phyloP scores from a whole-genome alignment of 202 grass and related monocot genomes.

The Saccharum hybrid region DNA sequence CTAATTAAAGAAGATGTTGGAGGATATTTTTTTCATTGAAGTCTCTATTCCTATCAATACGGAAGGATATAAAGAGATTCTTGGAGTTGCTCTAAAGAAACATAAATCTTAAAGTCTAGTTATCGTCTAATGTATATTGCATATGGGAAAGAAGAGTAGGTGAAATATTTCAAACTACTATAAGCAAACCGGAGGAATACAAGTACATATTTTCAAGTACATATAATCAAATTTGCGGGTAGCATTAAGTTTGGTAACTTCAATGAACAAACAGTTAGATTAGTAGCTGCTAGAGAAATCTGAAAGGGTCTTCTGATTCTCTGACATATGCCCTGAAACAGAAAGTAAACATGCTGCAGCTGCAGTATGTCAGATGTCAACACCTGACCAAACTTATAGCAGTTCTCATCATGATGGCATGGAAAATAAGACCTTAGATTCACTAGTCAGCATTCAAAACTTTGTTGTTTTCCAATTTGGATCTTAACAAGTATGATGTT shows the following conservation, averaged over 20 bases:
- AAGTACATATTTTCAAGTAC: neutral
- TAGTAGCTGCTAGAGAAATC: neutral
- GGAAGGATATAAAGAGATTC: neutral
- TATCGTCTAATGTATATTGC: neutral
- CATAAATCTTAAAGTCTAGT: neutral
- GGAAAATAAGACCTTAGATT: constrained; percentile 39
- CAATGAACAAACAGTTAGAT: constrained; percentile 25
- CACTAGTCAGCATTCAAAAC: constrained; percentile 46
- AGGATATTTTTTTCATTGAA: neutral
- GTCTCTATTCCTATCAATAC: neutral
- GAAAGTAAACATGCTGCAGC: constrained; percentile 30
- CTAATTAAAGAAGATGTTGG: neutral
- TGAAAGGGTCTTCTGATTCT: constrained; percentile 25
- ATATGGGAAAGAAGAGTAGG: neutral
- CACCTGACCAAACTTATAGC: constrained; percentile 32
- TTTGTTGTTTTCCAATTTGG: constrained; percentile 30
- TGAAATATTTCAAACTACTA: neutral
- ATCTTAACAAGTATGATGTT: constrained; percentile 30
- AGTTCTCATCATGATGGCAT: constrained; percentile 44
- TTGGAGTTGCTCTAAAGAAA: neutral
- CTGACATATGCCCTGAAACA: constrained; percentile 28
- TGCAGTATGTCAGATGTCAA: constrained; percentile 51
- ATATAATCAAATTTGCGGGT: neutral
- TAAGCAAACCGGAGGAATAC: constrained; percentile 1
- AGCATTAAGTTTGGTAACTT: constrained; percentile 16